phyloP scores from a whole-genome alignment of 148 eudicot species.

The Camellia japonica region DNA sequence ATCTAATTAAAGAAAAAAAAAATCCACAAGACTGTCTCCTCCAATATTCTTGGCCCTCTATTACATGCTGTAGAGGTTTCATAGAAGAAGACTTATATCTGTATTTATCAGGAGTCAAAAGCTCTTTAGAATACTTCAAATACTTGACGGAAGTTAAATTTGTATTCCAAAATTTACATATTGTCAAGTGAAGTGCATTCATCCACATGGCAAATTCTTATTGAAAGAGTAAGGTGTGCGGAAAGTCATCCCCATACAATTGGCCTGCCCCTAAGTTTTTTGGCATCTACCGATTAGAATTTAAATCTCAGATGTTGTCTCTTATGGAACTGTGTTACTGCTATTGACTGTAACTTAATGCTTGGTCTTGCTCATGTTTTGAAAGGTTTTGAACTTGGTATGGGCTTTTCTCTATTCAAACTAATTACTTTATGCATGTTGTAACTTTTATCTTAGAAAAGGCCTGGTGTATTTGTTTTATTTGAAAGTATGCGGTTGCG shows the following conservation, averaged over 20 bases:
- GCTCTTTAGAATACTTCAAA: not conserved
- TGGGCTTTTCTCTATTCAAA: not conserved
- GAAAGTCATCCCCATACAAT: not conserved
- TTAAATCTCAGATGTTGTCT: not conserved
- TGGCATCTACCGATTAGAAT: not conserved
- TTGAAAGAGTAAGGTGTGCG: not conserved
- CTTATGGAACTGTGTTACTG: not conserved
- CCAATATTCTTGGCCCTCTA: not conserved
- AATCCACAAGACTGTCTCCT: not conserved
- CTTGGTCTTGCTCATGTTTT: not conserved
- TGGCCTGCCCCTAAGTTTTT: conserved; percentile 1
- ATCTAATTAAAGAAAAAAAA: no score
- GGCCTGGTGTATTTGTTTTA: not conserved
- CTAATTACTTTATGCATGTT: not conserved
- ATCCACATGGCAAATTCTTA: not conserved
- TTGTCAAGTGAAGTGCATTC: not conserved
- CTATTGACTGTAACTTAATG: not conserved
- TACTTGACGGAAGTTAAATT: not conserved
- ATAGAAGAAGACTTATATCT: not conserved
- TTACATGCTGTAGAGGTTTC: not conserved
- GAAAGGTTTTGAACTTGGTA: not conserved
- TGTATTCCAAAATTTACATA: not conserved
- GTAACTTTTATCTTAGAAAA: not conserved
- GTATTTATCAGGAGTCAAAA: not conserved
- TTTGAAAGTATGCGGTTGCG: not conserved